These are phyloP conservation scores for Podospora didyma DNA, from an alignment of 495 filamentous ascomycete species.

Conservation along the genomic window DNA sequence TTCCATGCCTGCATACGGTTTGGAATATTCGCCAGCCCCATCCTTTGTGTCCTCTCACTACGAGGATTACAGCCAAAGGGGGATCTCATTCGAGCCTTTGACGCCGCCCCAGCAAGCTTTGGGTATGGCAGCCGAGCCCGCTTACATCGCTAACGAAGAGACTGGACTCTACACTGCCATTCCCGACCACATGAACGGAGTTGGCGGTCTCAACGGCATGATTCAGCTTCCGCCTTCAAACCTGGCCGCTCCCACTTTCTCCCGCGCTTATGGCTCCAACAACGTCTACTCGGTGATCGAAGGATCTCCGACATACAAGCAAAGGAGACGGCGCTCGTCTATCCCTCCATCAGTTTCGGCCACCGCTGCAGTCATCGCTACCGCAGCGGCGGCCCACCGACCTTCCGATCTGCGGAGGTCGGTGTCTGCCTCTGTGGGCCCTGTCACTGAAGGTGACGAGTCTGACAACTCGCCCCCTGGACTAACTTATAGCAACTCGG, in stretches of 20 bases:
- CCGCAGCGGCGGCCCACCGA: conserved; percentile 52
- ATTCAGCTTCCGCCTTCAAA: conserved; percentile 90
- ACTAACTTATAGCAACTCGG: conserved; percentile 60
- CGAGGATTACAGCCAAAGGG: conserved; percentile 95
- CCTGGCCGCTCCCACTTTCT: conserved; percentile 70
- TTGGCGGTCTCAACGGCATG: conserved; percentile 68
- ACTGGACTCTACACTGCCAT: conserved; percentile 93
- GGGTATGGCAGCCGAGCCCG: conserved; percentile 75
- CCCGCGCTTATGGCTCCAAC: conserved; percentile 66
- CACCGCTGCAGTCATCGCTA: conserved; percentile 58
- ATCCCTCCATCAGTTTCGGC: conserved; percentile 70
- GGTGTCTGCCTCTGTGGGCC: conserved; percentile 83
- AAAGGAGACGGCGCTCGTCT: conserved; percentile 86
- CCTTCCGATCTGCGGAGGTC: conserved; percentile 89
- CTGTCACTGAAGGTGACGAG: conserved; percentile 74
- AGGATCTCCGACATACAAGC: conserved; percentile 97
- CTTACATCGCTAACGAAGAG: conserved; percentile 97
- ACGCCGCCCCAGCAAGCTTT: conserved; percentile 89
- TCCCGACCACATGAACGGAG: conserved; percentile 64
- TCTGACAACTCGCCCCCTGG: conserved; percentile 67
- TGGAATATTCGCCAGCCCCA: conserved; percentile 96
- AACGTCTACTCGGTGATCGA: conserved; percentile 95
- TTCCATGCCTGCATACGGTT: conserved; percentile 88
- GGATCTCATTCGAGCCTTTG: conserved; percentile 91
- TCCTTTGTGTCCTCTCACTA: conserved; percentile 96